Evolutionary conservation across 2,329 filamentous ascomycete genomes (phyloP), one percentile per base, ranked within the genome.

Genomic region (Hypomyces rosellus): DNA sequence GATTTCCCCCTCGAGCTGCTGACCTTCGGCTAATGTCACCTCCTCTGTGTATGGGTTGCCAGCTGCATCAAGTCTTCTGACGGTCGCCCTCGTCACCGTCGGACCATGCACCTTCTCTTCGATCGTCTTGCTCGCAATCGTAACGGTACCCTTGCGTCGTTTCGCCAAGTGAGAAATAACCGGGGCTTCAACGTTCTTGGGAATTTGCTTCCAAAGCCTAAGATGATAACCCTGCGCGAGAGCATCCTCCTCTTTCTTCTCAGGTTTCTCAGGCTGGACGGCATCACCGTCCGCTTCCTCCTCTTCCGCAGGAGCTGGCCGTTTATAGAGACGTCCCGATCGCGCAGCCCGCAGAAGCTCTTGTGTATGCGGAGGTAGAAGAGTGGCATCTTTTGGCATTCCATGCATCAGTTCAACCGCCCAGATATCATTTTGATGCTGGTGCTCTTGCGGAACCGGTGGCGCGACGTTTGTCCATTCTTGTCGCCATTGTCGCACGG

Each of bases 401-500:
- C 81, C 81, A 55, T 80, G 75, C 3, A 88, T 84, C 15, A 89
- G 77, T 63, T 96, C 91, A 44, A 75, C 63, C n/a, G 83, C 84
- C 80, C 86, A 92, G 47, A 81, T 74, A 64, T 86, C 81, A 61
- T 83, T 81, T 57, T 77, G 77, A 54, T 82, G 75, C 33, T 71
- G 74, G 25, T 77, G 81, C 59, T 91, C 86, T 55, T 81, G 74
- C 36, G 81, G 76, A 9, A 78, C 73, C 12, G 81, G 81, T 47
- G 88, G 84, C 57, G 82, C 82, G 62, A 92, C 73, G 39, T 73
- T 85, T 50, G 89, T 78, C 69, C 74, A 75, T 52, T 86, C 82
- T 56, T 87, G 83, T 50, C 88, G 84, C 86, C 90, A 97, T 78
- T 95, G 89, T 62, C 90, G 86, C 51, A 96, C 86, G 14, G 92